phyloP scores from a whole-genome alignment of 139 green algal genomes.

The Microglena sp. region DNA sequence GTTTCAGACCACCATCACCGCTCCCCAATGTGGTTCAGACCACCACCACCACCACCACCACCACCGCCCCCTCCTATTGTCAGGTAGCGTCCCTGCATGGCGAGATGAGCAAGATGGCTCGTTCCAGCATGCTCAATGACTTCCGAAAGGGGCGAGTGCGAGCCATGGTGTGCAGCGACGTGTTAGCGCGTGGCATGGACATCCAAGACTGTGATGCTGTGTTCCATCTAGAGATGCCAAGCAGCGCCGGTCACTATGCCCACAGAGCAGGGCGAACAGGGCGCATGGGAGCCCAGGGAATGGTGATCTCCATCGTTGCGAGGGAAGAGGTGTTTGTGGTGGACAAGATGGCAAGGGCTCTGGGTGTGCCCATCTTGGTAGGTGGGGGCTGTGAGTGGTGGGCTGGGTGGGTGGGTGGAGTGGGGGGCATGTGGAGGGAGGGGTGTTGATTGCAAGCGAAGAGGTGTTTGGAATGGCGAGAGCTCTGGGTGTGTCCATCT shows the following conservation, averaged over 20 bases:
- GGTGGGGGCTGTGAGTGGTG: background rate
- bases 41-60: too few species aligned
- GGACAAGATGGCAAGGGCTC: slow-evolving; percentile 45
- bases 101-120: slow-evolving; percentile 65
- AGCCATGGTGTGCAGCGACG: slow-evolving; percentile 79
- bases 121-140: slow-evolving; percentile 49
- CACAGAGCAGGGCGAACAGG: slow-evolving; percentile 80
- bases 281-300: slow-evolving; percentile 53
- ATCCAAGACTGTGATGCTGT: slow-evolving; percentile 69
- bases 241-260: slow-evolving; percentile 70
- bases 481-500: background rate
- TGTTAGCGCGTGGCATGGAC: slow-evolving; percentile 87
- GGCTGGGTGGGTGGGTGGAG: background rate
- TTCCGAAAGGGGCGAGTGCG: slow-evolving; percentile 61
- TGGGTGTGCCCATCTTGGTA: slow-evolving; percentile 51
- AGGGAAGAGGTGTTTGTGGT: slow-evolving; percentile 64
- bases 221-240: slow-evolving; percentile 85
- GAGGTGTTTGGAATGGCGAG: background rate
- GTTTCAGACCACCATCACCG: too few species aligned
- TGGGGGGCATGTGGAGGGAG: background rate
- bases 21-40: too few species aligned
- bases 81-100: slow-evolving; percentile 65
- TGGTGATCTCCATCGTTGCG: slow-evolving; percentile 58
- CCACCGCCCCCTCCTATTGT: background rate
- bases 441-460: background rate